Evolutionary conservation across 768 basidiomycete species (phyloP), one percentile per base, ranked within the genome.

Genomic region (Asterophora parasitica): DNA sequence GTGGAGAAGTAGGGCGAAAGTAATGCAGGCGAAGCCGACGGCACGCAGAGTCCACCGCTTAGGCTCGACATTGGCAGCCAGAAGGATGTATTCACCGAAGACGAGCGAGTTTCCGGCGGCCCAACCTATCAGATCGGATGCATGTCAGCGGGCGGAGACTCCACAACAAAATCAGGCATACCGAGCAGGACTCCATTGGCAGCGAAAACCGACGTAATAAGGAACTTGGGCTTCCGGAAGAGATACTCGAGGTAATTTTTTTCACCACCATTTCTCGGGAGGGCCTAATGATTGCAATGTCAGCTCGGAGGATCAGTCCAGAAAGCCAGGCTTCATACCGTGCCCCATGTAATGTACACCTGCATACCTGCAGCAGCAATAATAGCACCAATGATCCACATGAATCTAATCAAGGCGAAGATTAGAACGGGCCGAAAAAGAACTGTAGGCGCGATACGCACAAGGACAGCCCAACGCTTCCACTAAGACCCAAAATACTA

Each of bases 231-330:
- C 30, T 67, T 71, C 35, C 72, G 68, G 61, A 73, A 85, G 15
- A 83, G 63, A 53, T 74, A 83, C 54, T 83, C 81, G 38, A 85
- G 66, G 54, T 85, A 86, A 38, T 78, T 82, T 61, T 85, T 85
- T 63, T 85, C 84, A 11, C 79, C 84, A 5, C 84, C 84, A 40
- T 54, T 54, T 27, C 42, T 48, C 15, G 53, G 53, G 2, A 54
- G 26, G 9, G 53, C 53, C 53, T 54, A 16, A 31, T 13, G 7
- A 23, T 33, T 37, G 16, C 3, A 12, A 17, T 27, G 35, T 27
- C 6, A 35, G 34, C 15, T 30, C 16, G 20, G 23, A 36, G 3
- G 20, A 34, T 11, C 8, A 4, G 12, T 13, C 7, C 2, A 31
- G 19, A 31, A 32, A 28, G n/a, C 5, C 8, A 45, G 16, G 33